These are phyloP conservation scores for Thraustochytrium sp. DNA, from an alignment of 352 stramenopile species.

Conservation along the genomic window DNA sequence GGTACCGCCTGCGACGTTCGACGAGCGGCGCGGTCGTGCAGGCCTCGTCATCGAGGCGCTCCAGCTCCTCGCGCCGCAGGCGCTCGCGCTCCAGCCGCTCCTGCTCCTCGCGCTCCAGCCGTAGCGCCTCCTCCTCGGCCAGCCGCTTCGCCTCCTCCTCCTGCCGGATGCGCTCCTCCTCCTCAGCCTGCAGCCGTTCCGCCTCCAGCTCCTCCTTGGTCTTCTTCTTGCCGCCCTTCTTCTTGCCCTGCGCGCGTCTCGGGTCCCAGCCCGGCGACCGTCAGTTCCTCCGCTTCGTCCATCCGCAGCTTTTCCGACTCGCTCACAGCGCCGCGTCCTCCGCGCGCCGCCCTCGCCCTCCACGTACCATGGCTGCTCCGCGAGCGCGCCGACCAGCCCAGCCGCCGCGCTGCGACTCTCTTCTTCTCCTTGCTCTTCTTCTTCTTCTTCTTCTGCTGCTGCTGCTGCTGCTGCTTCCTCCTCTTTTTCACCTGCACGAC, in stretches of 20 bases:
- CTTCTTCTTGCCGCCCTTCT: constrained; percentile 43
- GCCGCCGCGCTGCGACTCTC: no score
- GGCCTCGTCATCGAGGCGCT: constrained; percentile 8
- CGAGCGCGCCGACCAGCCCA: no score
- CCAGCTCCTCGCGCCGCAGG: constrained; percentile 14
- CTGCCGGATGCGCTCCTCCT: constrained; percentile 18
- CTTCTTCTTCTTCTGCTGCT: no score
- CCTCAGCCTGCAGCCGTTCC: background rate
- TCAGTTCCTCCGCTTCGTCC: no score
- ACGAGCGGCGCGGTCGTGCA: background rate
- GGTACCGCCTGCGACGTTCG: background rate
- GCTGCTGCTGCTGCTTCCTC: no score
- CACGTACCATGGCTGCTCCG: no score
- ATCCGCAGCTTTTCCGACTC: no score
- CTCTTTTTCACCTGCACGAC: no score
- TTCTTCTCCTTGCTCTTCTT: no score
- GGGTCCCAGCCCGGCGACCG: no score
- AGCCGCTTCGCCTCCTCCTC: constrained; percentile 15
- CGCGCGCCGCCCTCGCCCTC: no score
- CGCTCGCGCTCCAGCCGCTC: constrained; percentile 32
- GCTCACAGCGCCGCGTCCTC: no score
- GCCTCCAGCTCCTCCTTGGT: constrained; percentile 38
- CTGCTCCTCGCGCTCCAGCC: constrained; percentile 13
- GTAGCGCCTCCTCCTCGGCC: background rate
- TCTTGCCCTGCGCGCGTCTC: background rate